These are phyloP conservation scores for Phaeosphaeriaceae sp. DNA, from an alignment of 2,329 filamentous ascomycete species.

Conservation along the genomic window DNA sequence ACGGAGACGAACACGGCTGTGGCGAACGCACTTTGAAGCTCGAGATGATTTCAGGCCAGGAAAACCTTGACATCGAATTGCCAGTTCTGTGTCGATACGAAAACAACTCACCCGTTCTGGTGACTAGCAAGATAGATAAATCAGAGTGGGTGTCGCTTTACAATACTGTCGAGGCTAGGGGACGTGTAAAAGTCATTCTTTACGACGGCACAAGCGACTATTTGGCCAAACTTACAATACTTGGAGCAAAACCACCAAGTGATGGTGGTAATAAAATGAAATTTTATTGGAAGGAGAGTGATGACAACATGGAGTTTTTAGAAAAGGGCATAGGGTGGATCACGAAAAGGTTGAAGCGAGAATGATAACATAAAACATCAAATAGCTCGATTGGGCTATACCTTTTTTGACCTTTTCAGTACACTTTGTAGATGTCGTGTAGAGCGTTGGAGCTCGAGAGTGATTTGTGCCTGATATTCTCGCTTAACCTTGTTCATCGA, in stretches of 20 bases:
- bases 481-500: too few relatives aligned
- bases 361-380: too few relatives aligned
- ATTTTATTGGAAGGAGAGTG: slow-evolving; percentile 5
- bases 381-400: too few relatives aligned
- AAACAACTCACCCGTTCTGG: slow-evolving; percentile 1
- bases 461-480: too few relatives aligned
- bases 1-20: slow-evolving; percentile 8
- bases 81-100: slow-evolving; percentile 8
- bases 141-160: slow-evolving; percentile 3
- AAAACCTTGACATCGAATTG: slow-evolving; percentile 2
- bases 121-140: not conserved
- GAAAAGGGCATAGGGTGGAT: slow-evolving; percentile 4
- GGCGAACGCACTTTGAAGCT: slow-evolving; percentile 4
- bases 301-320: not conserved
- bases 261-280: not conserved
- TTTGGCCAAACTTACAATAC: not conserved
- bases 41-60: slow-evolving; percentile 3
- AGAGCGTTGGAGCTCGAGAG: too few relatives aligned
- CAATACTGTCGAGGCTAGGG: not conserved
- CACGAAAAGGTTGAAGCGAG: slow-evolving; percentile 5
- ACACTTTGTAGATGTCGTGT: not conserved
- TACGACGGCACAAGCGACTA: not conserved
- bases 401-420: not conserved
- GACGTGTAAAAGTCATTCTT: slow-evolving; percentile 2
- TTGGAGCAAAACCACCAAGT: slow-evolving; percentile 1